Evolutionary conservation across 306 rosid genomes (phyloP), one percentile per base, ranked within the genome.

Genomic region (Glycine tomentella): DNA sequence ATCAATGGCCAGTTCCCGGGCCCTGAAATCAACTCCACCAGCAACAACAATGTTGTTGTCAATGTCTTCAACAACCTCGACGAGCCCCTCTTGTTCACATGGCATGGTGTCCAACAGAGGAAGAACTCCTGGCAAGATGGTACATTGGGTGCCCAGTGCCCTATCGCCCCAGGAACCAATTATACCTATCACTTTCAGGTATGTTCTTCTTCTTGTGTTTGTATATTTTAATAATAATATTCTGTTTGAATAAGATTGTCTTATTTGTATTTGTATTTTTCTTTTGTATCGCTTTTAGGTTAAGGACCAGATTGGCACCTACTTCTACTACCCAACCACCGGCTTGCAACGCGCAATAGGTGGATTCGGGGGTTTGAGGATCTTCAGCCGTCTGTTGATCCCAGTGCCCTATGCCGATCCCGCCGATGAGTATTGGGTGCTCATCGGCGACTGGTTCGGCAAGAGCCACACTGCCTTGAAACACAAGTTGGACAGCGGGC

Each of bases 121-220:
- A 95, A 95, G 79, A 95, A 95, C 81, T 83, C 97, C 0, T 95
- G 99, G 99, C 93, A 87, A 36, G 97, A 95, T 49, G 99, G 99
- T 8, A 77, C 85, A 44, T 44, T 8, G 82, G 99, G 97, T 34
- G 64, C 92, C 33, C 87, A 82, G 57, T 95, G 99, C 79, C 97
- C 99, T n/a, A 93, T 95, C 7, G 74, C 40, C 2, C 92, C 99
- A 0, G 92, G 97, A 2, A 86, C 76, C 2, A 95, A 95, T 85
- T 93, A 56, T 87, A 95, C 97, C 11, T 95, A 93, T 48, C 84
- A 76, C 3, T 90, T 92, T 86, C 98, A 95, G 48, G 49, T 44
- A 44, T 2, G 38, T 34, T 34, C 38, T 34, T 34, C 1, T 34
- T 34, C 1, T 20, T 20, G 20, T 20, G 38, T 2, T 34, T 4